Evolutionary conservation across 345 rosid genomes (phyloP), one percentile per base, ranked within the genome.

Genomic region (Geranium brycei): DNA sequence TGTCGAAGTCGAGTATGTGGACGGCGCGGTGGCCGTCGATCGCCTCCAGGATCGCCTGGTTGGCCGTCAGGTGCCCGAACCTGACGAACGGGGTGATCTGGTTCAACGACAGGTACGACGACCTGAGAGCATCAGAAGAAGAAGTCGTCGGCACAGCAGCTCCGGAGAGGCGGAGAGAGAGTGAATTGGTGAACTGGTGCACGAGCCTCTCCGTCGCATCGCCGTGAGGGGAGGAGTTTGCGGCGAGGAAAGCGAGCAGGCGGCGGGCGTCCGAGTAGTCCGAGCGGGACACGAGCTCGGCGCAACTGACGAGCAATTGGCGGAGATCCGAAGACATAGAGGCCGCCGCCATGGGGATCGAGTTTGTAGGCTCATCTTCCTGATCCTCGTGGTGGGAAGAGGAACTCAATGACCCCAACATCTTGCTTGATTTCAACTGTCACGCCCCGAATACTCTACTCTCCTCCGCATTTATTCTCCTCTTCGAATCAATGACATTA

Each of bases 1-100:
- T 89, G 72, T 93, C 96, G 61, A 93, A 86, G 69, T 93, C 99
- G 1, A 93, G 76, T 68, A 93, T 88, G 77, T 93, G 99, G 58
- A 87, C 72, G 11, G 80, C 73, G 61, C 78, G 79, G 58, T 81
- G 87, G 60, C 80, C 88, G 62, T 80, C 79, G 35, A 84, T 73
- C 7, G 91, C 89, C 66, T 93, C 99, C 11, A 93, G 74, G 17
- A 93, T 93, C 16, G 96, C 97, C 60, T 93, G 99, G 62, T 90
- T 93, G 1, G 99, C 99, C 13, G 97, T 90, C 40, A 93, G 80
- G 77, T 93, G 99, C 62, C 90, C 77, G 69, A 93, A 93, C 51
- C 97, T 69, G 31, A 90, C 77, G 75, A 86, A 93, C 3, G 99
- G 99, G 3, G 96, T 90, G 61, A 93, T 75, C 66, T 88, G 97